Evolutionary conservation across 2,329 filamentous ascomycete genomes (phyloP), one percentile per base, ranked within the genome.

Genomic region (Trichoderma hamatum): DNA sequence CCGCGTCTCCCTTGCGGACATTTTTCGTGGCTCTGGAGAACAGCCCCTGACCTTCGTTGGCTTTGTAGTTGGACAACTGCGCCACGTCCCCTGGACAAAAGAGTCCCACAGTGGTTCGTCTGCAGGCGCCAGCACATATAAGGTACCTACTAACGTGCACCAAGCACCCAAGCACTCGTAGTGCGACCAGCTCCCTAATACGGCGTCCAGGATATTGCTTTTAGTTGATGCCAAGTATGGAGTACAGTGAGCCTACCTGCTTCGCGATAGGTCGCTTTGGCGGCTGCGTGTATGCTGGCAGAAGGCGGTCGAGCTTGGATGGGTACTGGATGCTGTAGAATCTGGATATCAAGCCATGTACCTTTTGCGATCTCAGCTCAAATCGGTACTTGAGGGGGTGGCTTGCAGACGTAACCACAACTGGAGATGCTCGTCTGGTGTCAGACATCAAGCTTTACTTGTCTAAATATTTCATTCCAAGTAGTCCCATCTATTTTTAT

Each of bases 31-130:
- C 49, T 43, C 39, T 67, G 30, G 58, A 67, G 34, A 30, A 13
- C 21, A 67, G 55, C 65, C 65, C 55, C 65, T 67, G 65, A 60
- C 43, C 43, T 67, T 67, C 30, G 61, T n/a, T 24, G 36, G n/a
- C 63, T 13, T 51, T 67, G 34, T 30, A 51, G 63, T 59, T 59
- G 52, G 54, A 67, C 63, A 67, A 36, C 63, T 67, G 54, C 63
- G 63, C 63, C 63, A 58, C 54, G 39, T 36, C 63, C 56, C 36
- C 63, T 67, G 63, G 54, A 11, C 5, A 7, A 30, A 55, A 28
- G 39, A 28, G 36, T 58, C 63, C 63, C 36, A 58, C 63, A 52
- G n/a, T 36, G 60, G 46, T 52, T 63, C 60, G 43, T 52, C 28
- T 52, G 60, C 39, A 58, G 52, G 54, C 49, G 26, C 52, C 13